Evolutionary conservation across 177 flowering plant species (phyloP).

Genomic region (Vitis hybrid): DNA sequence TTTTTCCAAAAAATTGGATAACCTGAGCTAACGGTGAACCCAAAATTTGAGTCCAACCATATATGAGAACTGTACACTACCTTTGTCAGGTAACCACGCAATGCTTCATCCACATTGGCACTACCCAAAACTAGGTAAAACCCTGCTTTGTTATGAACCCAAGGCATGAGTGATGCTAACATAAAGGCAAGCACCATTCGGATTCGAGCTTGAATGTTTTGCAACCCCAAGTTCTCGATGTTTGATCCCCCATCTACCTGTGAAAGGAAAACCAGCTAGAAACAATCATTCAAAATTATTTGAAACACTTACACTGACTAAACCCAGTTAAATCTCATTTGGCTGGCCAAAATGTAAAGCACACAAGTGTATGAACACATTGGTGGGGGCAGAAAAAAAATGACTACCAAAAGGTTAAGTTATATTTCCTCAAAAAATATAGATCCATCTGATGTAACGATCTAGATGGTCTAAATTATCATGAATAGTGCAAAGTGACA

Average conservation of each 20-base stretch:
- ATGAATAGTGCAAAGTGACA: not conserved
- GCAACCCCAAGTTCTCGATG: conserved; percentile 83
- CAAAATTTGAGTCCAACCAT: not conserved
- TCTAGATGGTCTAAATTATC: not conserved
- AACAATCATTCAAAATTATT: not conserved
- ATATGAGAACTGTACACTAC: conserved; percentile 30
- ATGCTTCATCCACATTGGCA: conserved; percentile 91
- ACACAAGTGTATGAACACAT: not conserved
- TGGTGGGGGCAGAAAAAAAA: not conserved
- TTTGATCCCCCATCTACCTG: conserved; percentile 98
- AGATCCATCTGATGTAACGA: not conserved
- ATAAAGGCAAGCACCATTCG: conserved; percentile 96
- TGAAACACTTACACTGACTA: too few species aligned
- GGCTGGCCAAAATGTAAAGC: not conserved
- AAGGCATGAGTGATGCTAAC: conserved; percentile 95
- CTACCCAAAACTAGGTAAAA: conserved; percentile 90
- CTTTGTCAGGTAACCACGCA: conserved; percentile 94
- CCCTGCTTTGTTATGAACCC: conserved; percentile 90
- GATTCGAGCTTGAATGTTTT: conserved; percentile 95
- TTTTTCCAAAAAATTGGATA: not conserved
- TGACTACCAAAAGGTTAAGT: not conserved
- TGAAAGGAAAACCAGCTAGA: conserved; percentile 2
- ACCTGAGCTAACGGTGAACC: too few species aligned
- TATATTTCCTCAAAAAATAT: too few species aligned
- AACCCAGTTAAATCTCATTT: not conserved